These are phyloP conservation scores for Alnus glutinosa DNA, from an alignment of 306 rosid species.

Conservation along the genomic window DNA sequence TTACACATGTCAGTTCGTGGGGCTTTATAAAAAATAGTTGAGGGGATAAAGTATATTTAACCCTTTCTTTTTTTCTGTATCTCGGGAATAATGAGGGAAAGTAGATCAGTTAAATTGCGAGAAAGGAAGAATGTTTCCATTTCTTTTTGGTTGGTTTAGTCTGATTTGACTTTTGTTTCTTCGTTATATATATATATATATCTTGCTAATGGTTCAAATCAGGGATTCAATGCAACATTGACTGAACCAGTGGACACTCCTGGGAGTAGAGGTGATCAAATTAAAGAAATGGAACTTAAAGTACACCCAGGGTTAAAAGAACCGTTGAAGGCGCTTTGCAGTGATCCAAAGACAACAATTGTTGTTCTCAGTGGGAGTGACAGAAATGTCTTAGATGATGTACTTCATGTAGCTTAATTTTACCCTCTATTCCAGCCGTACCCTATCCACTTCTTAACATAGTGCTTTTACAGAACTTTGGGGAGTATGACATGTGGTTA, in stretches of 20 bases:
- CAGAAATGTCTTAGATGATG: slow-evolving; percentile 66
- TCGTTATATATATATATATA: neutral
- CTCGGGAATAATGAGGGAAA: neutral
- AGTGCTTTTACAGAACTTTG: slow-evolving; percentile 65
- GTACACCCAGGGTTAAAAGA: slow-evolving; percentile 79
- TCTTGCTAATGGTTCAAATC: slow-evolving; percentile 30
- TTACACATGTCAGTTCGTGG: too few species aligned
- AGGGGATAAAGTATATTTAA: too few species aligned
- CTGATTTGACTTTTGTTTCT: neutral
- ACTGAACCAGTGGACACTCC: slow-evolving; percentile 85
- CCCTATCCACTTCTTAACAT: slow-evolving; percentile 27
- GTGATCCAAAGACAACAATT: slow-evolving; percentile 74
- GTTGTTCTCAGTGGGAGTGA: slow-evolving; percentile 92
- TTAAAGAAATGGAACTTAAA: slow-evolving; percentile 81
- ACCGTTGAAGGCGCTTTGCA: slow-evolving; percentile 62
- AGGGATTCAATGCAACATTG: slow-evolving; percentile 95
- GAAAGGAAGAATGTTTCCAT: neutral
- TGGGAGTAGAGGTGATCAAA: slow-evolving; percentile 78
- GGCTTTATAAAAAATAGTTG: too few species aligned
- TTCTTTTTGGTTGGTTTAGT: neutral
- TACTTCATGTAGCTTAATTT: slow-evolving; percentile 38
- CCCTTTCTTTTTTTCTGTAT: neutral
- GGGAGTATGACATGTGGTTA: slow-evolving; percentile 81
- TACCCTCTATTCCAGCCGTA: slow-evolving; percentile 21
- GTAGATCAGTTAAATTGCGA: neutral